These are phyloP conservation scores for Kuraishia hungarica DNA, from an alignment of 805 yeast genomes.

Conservation along the genomic window DNA sequence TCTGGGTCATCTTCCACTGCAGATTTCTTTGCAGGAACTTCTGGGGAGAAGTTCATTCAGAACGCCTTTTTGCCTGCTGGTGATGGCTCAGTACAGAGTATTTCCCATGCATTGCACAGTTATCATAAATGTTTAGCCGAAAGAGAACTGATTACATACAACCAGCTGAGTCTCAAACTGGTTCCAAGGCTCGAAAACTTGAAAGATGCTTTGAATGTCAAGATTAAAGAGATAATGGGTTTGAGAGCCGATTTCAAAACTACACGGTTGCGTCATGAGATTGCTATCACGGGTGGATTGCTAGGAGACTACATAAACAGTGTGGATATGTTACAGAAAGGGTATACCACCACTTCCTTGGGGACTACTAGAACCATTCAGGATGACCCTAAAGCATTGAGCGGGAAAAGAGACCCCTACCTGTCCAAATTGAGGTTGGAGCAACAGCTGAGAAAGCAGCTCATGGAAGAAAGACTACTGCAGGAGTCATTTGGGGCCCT, in stretches of 20 bases:
- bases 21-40: not conserved
- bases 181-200: conserved; percentile 50
- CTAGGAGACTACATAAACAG: conserved; percentile 38
- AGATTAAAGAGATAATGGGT: conserved; percentile 45
- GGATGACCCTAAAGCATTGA: conserved; percentile 14
- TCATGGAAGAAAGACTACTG: conserved; percentile 54
- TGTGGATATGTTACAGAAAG: conserved; percentile 30
- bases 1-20: not conserved
- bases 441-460: conserved; percentile 55
- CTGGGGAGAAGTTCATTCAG: conserved; percentile 39
- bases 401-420: conserved; percentile 45
- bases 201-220: conserved; percentile 41
- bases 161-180: conserved; percentile 37
- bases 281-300: conserved; percentile 53
- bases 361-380: conserved; percentile 16
- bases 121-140: conserved; percentile 25
- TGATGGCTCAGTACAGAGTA: conserved; percentile 27
- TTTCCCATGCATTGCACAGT: conserved; percentile 21
- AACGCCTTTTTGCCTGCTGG: conserved; percentile 30
- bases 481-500: conserved; percentile 58
- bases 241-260: conserved; percentile 52
- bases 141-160: conserved; percentile 41
- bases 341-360: conserved; percentile 21
- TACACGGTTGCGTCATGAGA: conserved; percentile 48
- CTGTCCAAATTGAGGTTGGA: conserved; percentile 52